Evolutionary conservation across 345 rosid species (phyloP), one percentile per base, ranked within the genome.

Genomic region (Eucalyptus lansdowneana): DNA sequence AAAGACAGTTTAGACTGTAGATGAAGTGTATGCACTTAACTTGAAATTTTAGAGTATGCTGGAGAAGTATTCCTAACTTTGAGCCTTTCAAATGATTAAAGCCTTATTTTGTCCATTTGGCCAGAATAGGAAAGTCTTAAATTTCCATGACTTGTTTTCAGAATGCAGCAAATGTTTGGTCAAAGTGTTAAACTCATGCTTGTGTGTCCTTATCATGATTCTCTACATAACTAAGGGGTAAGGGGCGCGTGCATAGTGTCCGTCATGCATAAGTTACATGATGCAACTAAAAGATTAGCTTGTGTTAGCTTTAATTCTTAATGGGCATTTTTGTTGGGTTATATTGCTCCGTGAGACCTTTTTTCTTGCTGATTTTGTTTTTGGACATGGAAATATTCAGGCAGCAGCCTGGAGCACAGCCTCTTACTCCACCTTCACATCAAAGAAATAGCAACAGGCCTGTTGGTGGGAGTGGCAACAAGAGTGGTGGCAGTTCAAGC

Each of bases 361-460:
- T 89, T 85, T 85, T 90, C 83, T 37, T 72, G 14, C 83, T 72
- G 83, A 72, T 37, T 72, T 34, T 72, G 25, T 37, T 72, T 53
- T 69, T 72, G 45, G 14, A 37, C 83, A 19, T 37, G 83, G 45
- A 11, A 21, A 72, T 72, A 37, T 87, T 67, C 90, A 97, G 99
- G 93, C 98, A 97, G 94, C 99, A 96, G 83, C 97, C 98, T 83
- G 98, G 99, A 91, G 89, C 92, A 37, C 98, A 93, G 88, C 95
- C 91, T 51, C 93, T 93, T 86, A 72, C 90, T 12, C 95, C 94
- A 58, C 94, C 92, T 80, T 91, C 95, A 34, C 96, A 91, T 50
- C 93, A 95, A 47, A 92, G 93, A 45, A 93, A 91, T 37, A 89
- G 91, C 87, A 89, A 93, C 34, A 90, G 93, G 80, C 90, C 94